Evolutionary conservation across 2,329 filamentous ascomycete genomes (phyloP).

Genomic region (Phialophora chinensis): DNA sequence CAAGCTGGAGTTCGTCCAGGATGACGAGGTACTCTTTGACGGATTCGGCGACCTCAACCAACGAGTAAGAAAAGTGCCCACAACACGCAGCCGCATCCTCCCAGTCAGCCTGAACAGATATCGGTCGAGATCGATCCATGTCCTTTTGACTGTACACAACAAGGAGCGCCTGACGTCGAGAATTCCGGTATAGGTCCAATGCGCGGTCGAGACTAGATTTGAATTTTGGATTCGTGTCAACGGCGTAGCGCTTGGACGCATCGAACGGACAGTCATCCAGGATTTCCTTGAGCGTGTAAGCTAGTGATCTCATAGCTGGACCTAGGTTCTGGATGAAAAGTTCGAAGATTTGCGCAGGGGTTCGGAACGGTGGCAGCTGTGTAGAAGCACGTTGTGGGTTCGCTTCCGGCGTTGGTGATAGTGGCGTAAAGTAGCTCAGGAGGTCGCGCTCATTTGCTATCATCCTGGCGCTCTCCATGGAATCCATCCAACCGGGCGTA

Average conservation of each 20-base stretch:
- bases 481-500: slow-evolving; percentile 31
- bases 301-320: slow-evolving; percentile 95
- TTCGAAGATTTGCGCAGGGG: slow-evolving; percentile 84
- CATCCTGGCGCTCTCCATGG: slow-evolving; percentile 17
- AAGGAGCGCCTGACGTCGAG: slow-evolving; percentile 75
- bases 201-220: slow-evolving; percentile 80
- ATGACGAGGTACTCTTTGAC: slow-evolving; percentile 82
- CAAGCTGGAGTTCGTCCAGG: slow-evolving; percentile 78
- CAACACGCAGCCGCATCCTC: slow-evolving; percentile 98
- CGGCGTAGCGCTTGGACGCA: slow-evolving; percentile 67
- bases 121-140: slow-evolving; percentile 68
- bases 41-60: slow-evolving; percentile 89
- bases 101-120: slow-evolving; percentile 85
- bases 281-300: slow-evolving; percentile 86
- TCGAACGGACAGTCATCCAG: slow-evolving; percentile 86
- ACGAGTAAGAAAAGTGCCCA: slow-evolving; percentile 91
- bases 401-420: slow-evolving; percentile 42
- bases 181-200: slow-evolving; percentile 75
- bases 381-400: slow-evolving; percentile 60
- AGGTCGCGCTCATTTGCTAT: slow-evolving; percentile 14
- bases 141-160: slow-evolving; percentile 82
- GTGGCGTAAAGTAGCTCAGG: slow-evolving; percentile 24
- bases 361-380: slow-evolving; percentile 51
- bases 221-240: slow-evolving; percentile 80
- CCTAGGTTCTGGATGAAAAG: slow-evolving; percentile 88